Base-by-base conservation (phyloP, 768 basidiomycete species). In the Psilocybe tampanensis region DNA sequence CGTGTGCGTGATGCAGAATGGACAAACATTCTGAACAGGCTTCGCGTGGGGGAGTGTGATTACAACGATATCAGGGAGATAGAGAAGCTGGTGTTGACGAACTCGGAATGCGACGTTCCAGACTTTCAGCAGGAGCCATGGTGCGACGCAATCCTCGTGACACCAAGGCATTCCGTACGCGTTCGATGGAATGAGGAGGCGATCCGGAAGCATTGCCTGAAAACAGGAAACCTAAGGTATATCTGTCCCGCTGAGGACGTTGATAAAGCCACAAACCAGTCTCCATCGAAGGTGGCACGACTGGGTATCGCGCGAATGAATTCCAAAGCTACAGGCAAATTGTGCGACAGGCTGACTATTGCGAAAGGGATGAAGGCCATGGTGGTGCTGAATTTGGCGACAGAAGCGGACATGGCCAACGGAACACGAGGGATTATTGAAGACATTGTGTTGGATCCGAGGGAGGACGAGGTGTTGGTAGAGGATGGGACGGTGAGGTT, bases 401-500 rank as follows among this genome's bases (percentile, higher is more conserved):
- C 74, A 0, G 72, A 77, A 19, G 62, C 65, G 1, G 74, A 79
- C 43, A 39, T 79, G 1, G 72, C 75, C 0, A 80, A 80, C 43
- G 75, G 79, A 1, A 70, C 75, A 0, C 34, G 71, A n/a, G 78
- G 79, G 0, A 60, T 44, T 0, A 65, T 80, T 0, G 58, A 62
- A 0, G 71, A 70, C 15, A 71, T 79, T 7, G 50, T 72, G 0
- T 64, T 78, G 0, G 67, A 78, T 61, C 54, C 63, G 0, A 39
- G 72, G 21, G 76, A 39, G 29, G 5, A 9, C 0, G 1, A 17
- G 2, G 17, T 17, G 15, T 59, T 56, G 19, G 54, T 60, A 3
- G 12, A 43, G 57, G 55, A 21, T 0, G 19, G 52, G 2, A 56
- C 18, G 0, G 52, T 64, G 1, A 3, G 55, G 3, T 57, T 78